phyloP scores from a whole-genome alignment of 345 rosid species.

The Dovyalis caffra region DNA sequence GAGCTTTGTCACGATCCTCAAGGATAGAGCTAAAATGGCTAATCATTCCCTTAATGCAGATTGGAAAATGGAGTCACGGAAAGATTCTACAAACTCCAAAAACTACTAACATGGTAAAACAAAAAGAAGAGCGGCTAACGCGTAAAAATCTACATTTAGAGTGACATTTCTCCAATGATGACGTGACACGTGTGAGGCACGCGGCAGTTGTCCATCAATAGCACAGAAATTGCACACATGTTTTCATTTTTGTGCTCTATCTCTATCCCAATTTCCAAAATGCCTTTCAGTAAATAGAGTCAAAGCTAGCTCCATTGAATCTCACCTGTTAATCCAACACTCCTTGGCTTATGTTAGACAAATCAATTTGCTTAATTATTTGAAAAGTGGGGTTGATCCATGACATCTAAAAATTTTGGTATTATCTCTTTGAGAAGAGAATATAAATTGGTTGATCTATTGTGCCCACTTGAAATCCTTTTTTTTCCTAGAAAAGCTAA shows the following conservation, averaged over 20 bases:
- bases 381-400: neutral
- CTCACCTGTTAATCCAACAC: neutral
- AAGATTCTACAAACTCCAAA: conserved; percentile 14
- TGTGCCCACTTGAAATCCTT: neutral
- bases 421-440: neutral
- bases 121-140: conserved; percentile 14
- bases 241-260: neutral
- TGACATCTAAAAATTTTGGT: neutral
- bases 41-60: neutral
- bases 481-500: neutral
- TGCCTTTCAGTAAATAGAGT: neutral
- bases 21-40: neutral
- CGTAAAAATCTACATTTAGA: neutral
- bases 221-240: neutral
- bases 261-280: neutral
- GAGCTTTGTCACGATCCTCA: conserved; percentile 7
- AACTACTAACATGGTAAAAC: neutral
- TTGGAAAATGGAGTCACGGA: conserved; percentile 15
- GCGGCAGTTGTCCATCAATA: neutral
- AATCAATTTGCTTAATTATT: neutral
- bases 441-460: neutral
- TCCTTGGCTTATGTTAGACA: neutral
- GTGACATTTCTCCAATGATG: neutral
- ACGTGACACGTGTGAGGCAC: neutral
- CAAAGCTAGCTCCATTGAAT: neutral